Base-by-base conservation (phyloP, 192 early-diverging fungal genomes). In the Coemansia guatemalensis region DNA sequence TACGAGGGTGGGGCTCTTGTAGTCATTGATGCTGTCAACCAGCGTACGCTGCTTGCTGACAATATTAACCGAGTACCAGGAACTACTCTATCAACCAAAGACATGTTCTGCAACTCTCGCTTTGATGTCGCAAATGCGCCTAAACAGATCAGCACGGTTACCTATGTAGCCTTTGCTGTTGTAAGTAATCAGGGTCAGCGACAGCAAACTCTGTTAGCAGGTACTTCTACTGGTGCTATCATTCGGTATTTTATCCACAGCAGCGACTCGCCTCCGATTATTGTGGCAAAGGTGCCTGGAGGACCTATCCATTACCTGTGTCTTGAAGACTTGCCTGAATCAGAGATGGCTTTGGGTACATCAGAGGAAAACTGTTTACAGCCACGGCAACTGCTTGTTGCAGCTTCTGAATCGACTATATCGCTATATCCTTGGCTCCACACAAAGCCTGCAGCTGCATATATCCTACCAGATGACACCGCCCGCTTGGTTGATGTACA, bases 21-120 rank as follows among this genome's bases (percentile, higher is more conserved):
- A 6, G 71, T 67, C n/a, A 39, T 79, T n/a, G 76, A 79, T 53
- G 58, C 60, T 41, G 48, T 60, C 17, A 51, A 49, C 23, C 76
- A 79, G 48, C 24, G 51, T 17, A 62, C 64, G 27, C 51, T 79
- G 12, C 47, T 79, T 39, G 59, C 50, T 0, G 76, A 79, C 60
- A 79, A 79, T 35, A 62, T 79, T 18, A 79, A 79, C 54, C 60
- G 64, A 25, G 22, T 48, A 1, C 71, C 76, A 4, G 41, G 41
- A 0, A 26, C 57, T 3, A 22, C 9, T 24, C 57, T 55, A 2
- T 53, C 55, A 1, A 53, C 62, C 18, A 50, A 17, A 17, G 14
- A 44, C 39, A 12, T 44, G 17, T 44, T 44, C 39, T 44, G 39
- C 14, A 44, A 44, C 17, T 17, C 4, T 11, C 39, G 17, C 14